Evolutionary conservation across 176 grass and related monocot genomes (phyloP), one percentile per base, ranked within the genome.

Genomic region (Avena eriantha): DNA sequence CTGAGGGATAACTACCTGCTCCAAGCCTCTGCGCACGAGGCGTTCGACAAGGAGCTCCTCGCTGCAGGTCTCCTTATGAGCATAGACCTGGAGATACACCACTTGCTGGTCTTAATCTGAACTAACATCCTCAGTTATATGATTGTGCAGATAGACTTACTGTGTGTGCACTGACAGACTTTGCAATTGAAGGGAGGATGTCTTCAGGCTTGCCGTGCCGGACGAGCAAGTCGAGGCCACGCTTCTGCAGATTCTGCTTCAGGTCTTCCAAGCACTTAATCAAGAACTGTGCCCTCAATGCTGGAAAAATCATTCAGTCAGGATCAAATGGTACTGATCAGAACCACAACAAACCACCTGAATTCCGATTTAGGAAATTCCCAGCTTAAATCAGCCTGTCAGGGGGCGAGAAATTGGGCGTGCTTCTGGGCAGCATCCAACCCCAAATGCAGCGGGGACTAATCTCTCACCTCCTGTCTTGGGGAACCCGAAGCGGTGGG

Each of bases 401-500:
- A 1, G 31, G 57, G 49, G 53, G 2, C 57, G 45, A 43, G 1
- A 36, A 19, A 39, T 71, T 35, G 33, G 53, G 9, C 54, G 16
- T 19, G 54, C 54, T 56, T 18, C 51, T 54, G 31, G 16, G 1
- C 66, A 33, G 14, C 0, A 4, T 31, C 61, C 61, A 17, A 18
- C 19, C 57, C 43, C 29, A 31, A 81, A 85, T 34, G 43, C 59
- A 82, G 36, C 39, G 63, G 26, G 4, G 16, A 8, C 8, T 4
- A 45, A 76, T 17, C 7, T 71, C 86, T 86, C 57, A 93, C 93
- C 93, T 87, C 94, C 94, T 61, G 93, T 98, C 58, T 98, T 98
- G 57, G 92, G 90, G 89, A 98, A 91, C 7, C 97, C 90, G 22
- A 98, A 98, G 86, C 85, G 88, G 83, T 94, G 90, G 11, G 94